Evolutionary conservation across 2,329 filamentous ascomycete species (phyloP).

Genomic region (Paracoccidioides lutzii): DNA sequence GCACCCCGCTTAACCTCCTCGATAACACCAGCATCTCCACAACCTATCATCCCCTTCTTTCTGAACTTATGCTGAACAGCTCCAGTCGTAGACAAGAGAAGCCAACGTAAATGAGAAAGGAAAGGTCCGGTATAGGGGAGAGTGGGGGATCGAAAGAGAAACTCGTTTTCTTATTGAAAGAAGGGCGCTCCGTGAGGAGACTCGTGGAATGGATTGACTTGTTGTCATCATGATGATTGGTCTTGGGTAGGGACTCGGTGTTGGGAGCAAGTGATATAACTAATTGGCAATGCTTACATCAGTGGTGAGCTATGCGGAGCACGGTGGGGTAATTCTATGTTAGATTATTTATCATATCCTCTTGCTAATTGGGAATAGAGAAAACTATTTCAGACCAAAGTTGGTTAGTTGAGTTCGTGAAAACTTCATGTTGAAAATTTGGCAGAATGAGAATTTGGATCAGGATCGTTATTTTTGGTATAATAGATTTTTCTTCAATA

Average conservation of each 20-base stretch:
- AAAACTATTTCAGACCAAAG: background rate
- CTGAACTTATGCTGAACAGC: background rate
- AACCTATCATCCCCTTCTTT: slow-evolving; percentile 30
- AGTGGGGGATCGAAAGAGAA: slow-evolving; percentile 14
- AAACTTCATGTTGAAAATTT: background rate
- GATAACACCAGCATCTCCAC: slow-evolving; percentile 24
- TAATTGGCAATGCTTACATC: background rate
- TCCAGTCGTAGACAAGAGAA: background rate
- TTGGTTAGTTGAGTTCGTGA: background rate
- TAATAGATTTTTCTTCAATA: slow-evolving; percentile 47
- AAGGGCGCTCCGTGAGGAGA: slow-evolving; percentile 28
- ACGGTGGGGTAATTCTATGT: background rate
- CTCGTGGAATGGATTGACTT: slow-evolving; percentile 52
- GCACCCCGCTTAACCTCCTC: slow-evolving; percentile 9
- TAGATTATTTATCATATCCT: background rate
- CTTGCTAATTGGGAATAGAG: background rate
- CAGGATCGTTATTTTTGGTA: slow-evolving; percentile 40
- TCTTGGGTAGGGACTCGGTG: slow-evolving; percentile 1
- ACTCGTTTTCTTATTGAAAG: slow-evolving; percentile 17
- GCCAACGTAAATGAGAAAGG: background rate
- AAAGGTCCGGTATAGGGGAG: slow-evolving; percentile 35
- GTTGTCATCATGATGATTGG: slow-evolving; percentile 42
- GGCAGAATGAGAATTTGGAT: slow-evolving; percentile 15
- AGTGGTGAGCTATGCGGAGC: background rate
- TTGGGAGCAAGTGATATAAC: background rate